A percentile compares a stretch with the other conserved stretches of the same genome.
Conservation (phyloP, 805 yeast species). For the Yamadazyma sp. region DNA sequence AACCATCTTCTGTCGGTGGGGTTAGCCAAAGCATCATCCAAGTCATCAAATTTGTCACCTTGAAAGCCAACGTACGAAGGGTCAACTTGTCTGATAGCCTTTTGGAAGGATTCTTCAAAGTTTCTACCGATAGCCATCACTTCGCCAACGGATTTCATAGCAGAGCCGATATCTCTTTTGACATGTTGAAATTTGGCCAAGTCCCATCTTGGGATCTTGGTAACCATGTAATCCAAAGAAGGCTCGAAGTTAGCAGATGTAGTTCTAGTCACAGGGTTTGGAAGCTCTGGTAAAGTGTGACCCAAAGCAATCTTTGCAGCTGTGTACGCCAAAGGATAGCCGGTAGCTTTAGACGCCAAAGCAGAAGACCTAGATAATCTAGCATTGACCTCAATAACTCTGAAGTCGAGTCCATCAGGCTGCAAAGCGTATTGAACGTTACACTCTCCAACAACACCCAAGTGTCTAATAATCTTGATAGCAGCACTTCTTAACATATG, state of each 20-base stretch:
- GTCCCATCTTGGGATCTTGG: slow-evolving; percentile 99
- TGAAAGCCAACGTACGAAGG: slow-evolving; percentile 90
- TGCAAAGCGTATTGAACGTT: slow-evolving; percentile 96
- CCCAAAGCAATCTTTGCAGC: slow-evolving; percentile 97
- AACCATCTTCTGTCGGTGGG: slow-evolving; percentile 97
- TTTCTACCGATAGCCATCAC: slow-evolving; percentile 98
- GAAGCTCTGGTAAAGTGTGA: slow-evolving; percentile 90
- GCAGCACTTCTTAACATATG: slow-evolving; percentile 98
- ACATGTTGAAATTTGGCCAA: slow-evolving; percentile 93
- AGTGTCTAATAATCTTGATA: slow-evolving; percentile 92
- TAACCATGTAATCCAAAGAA: slow-evolving; percentile 93
- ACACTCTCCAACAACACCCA: slow-evolving; percentile 99
- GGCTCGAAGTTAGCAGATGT: slow-evolving; percentile 98
- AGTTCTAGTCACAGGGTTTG: slow-evolving; percentile 90
- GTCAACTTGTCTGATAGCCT: slow-evolving; percentile 94
- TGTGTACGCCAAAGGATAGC: slow-evolving; percentile 96
- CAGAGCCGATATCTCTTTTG: slow-evolving; percentile 87
- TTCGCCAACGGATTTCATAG: slow-evolving; percentile 99
- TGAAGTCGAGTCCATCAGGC: slow-evolving; percentile 93
- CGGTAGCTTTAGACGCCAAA: slow-evolving; percentile 97
- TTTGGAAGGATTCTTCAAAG: slow-evolving; percentile 96
- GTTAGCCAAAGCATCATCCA: slow-evolving; percentile 73
- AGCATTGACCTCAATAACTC: slow-evolving; percentile 97
- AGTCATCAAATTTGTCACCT: slow-evolving; percentile 73
- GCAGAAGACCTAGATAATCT: slow-evolving; percentile 98